Base-by-base conservation (phyloP, 208 protist genomes). In the Trypanosoma brucei region DNA sequence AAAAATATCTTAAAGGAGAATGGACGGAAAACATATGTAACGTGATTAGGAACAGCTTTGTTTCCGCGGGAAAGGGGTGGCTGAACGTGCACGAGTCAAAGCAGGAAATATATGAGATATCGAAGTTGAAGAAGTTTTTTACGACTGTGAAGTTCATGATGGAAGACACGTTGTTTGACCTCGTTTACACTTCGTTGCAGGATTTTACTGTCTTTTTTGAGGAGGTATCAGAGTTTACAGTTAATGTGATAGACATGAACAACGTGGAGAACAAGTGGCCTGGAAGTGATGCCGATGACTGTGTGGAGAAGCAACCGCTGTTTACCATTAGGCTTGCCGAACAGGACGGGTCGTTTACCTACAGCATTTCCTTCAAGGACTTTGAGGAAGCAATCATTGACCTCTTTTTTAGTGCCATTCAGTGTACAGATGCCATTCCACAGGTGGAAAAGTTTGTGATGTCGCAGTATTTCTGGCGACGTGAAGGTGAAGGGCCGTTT, bases 91-190 rank as follows among this genome's bases (percentile, higher is more conserved):
- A 87, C 39, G 97, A 98, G 69, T 83, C 72, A 34, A 94, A 92
- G 64, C 81, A 95, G 62, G 91, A 97, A 50, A 96, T 98, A 37
- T 99, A 99, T 81, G 96, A 97, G 45, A 93, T 98, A 64, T 96
- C 88, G 42, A 99, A 99, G 78, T 91, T 99, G 4, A 97, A 98
- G 79, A 97, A 97, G 63, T 97, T 99, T 76, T 96, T 99, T 68
- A 94, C 76, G 48, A 97, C 93, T 30, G 95, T 98, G 58, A 96
- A 93, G 71, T 97, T 97, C 66, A 98, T 98, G 93, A 99, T 99
- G 97, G 87, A 98, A 75, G 93, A 97, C 79, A 95, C 91, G 8
- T 75, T 97, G 3, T 94, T 94, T 56, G 83, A 92, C 55, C 80
- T 97, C 39, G 92, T 97, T 44, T 94, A 96, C 76, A 86, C 75